Percentiles rank a stretch among this genome's conserved stretches.
Conservation (phyloP, 805 yeast species). For the Candida ponderosae region DNA sequence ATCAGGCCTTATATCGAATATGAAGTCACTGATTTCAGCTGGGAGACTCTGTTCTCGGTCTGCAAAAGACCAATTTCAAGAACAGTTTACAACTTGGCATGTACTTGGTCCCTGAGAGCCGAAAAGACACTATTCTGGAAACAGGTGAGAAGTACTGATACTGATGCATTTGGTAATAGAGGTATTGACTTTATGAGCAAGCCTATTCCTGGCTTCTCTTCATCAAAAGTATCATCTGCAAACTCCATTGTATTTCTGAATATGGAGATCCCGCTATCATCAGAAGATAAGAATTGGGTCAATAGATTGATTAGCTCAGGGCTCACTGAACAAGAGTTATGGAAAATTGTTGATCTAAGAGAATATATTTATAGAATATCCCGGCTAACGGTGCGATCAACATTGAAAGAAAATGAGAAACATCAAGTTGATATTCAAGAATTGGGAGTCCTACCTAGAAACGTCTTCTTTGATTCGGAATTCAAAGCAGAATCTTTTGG, state of each 20-base stretch:
- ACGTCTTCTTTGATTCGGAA: slow-evolving; percentile 41
- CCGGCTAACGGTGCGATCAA: slow-evolving; percentile 28
- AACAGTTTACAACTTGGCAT: slow-evolving; percentile 52
- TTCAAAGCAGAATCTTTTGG: slow-evolving; percentile 1
- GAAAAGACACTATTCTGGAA: slow-evolving; percentile 79
- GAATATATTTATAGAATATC: slow-evolving; percentile 60
- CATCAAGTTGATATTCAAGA: slow-evolving; percentile 19
- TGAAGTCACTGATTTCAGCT: slow-evolving; percentile 61
- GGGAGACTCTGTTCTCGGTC: slow-evolving; percentile 61
- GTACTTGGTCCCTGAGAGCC: slow-evolving; percentile 65
- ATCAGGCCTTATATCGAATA: slow-evolving; percentile 69
- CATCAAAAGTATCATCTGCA: slow-evolving; percentile 9
- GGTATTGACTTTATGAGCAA: slow-evolving; percentile 25
- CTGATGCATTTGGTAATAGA: slow-evolving; percentile 39
- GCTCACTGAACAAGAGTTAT: slow-evolving; percentile 58
- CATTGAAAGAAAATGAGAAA: slow-evolving; percentile 7
- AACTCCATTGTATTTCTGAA: slow-evolving; percentile 30
- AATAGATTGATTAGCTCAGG: slow-evolving; percentile 68
- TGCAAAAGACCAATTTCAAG: slow-evolving; percentile 61
- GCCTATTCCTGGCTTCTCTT: slow-evolving; percentile 9
- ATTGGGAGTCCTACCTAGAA: slow-evolving; percentile 37
- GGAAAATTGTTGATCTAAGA: slow-evolving; percentile 74
- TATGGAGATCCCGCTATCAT: slow-evolving; percentile 44
- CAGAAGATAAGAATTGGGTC: slow-evolving; percentile 69
- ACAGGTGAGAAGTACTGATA: slow-evolving; percentile 27